Evolutionary conservation across 345 rosid species (phyloP), one percentile per base, ranked within the genome.

Genomic region (Citrus cavaleriei): DNA sequence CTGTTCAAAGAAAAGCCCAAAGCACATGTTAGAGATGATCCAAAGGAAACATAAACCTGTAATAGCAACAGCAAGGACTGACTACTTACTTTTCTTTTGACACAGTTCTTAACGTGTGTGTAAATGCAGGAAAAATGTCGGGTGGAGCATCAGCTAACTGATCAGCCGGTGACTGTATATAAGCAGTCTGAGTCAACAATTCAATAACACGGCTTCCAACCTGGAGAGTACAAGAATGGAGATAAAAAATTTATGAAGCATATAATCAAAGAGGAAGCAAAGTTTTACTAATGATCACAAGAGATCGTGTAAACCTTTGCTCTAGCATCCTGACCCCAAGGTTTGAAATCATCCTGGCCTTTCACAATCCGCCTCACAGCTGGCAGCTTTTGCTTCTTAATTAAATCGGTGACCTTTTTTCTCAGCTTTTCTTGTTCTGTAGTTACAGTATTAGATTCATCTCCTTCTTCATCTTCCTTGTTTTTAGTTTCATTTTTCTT

Each of bases 201-300:
- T 94, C 98, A 78, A 97, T 90, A 30, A 97, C 89, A 40, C 92
- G 93, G 82, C 98, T 91, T 78, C 99, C 99, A 85, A 96, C 98
- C 99, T 96, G 82, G 67, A 77, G 83, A 67, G 73, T 72, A 67
- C 42, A 75, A 73, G 19, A 59, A 54, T 16, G 61, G 51, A 75
- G 74, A 84, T 49, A 68, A 77, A 59, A 71, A 14, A 59, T 6
- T 42, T 37, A 77, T 24, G 54, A 25, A 63, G 42, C 38, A 69
- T 22, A 58, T 62, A 63, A 38, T 16, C 22, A 61, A 81, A 38
- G 37, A 77, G 30, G 25, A 2, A 54, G 69, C 37, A 54, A 62
- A n/a, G 13, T 58, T 70, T 76, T 57, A 58, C 62, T 27, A 75
- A 69, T 46, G 65, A 72, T 55, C 30, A 72, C 64, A 76, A 77